Percentiles rank a stretch among this genome's conserved stretches.
phyloP scores from a whole-genome alignment of 164 flowering plant genomes.

The Magnolia officinalis region DNA sequence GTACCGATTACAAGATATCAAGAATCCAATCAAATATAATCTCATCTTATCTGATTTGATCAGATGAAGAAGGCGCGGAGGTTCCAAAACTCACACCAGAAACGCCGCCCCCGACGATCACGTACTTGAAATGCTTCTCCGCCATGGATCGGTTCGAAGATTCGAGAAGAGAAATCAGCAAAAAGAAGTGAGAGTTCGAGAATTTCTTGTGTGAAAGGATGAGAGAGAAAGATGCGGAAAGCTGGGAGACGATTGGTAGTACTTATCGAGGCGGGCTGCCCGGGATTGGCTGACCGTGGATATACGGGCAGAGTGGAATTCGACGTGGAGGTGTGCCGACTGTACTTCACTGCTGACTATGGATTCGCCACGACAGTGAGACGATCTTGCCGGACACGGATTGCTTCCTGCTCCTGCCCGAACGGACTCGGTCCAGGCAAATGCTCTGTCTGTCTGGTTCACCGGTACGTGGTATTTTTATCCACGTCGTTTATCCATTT shows the following conservation, averaged over 20 bases:
- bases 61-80: neutral
- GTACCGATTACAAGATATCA: neutral
- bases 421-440: too few relatives aligned
- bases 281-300: neutral
- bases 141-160: conserved; percentile 45
- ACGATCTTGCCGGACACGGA: too few relatives aligned
- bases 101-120: conserved; percentile 95
- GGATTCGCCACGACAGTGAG: neutral
- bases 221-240: neutral
- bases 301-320: neutral
- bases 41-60: neutral
- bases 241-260: neutral
- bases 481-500: too few relatives aligned
- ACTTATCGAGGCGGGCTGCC: neutral
- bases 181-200: neutral
- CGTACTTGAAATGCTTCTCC: conserved; percentile 73
- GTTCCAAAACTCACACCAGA: conserved; percentile 54
- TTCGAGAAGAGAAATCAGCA: neutral
- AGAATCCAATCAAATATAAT: neutral
- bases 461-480: too few relatives aligned
- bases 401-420: too few relatives aligned
- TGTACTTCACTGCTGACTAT: neutral
- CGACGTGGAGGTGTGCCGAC: neutral
- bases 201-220: neutral
- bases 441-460: too few relatives aligned